These are phyloP conservation scores for Calonectria crousiana DNA, from an alignment of 2,329 filamentous ascomycete species.

Conservation along the genomic window DNA sequence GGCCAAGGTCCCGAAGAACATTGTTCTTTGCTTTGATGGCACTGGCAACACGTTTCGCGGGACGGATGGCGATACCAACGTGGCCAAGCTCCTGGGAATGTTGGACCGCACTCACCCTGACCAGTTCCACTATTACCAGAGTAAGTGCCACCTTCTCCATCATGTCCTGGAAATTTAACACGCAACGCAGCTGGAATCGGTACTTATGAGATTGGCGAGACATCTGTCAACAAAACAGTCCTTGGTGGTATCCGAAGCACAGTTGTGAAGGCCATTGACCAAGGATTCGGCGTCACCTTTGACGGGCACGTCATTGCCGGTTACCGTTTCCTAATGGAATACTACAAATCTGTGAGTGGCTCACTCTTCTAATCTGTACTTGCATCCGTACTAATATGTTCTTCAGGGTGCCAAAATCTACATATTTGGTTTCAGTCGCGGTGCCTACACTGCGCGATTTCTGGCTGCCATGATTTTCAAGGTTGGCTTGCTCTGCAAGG, in stretches of 20 bases:
- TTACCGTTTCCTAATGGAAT: slow-evolving; percentile 66
- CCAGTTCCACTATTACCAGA: slow-evolving; percentile 65
- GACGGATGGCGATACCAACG: slow-evolving; percentile 63
- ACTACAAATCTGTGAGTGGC: neutral
- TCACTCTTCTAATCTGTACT: neutral
- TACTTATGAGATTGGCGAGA: slow-evolving; percentile 60
- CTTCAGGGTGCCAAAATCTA: slow-evolving; percentile 60
- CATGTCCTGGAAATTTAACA: neutral
- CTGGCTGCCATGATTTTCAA: slow-evolving; percentile 61
- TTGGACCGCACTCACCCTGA: slow-evolving; percentile 57
- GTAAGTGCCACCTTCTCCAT: slow-evolving; percentile 41
- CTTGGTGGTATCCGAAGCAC: slow-evolving; percentile 36
- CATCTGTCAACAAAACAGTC: slow-evolving; percentile 53
- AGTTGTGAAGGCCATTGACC: slow-evolving; percentile 10
- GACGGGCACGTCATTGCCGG: slow-evolving; percentile 64
- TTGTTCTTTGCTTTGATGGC: slow-evolving; percentile 63
- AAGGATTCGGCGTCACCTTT: slow-evolving; percentile 60
- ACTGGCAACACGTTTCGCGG: slow-evolving; percentile 61
- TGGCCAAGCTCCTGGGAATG: slow-evolving; percentile 63
- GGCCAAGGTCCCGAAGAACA: slow-evolving; percentile 48
- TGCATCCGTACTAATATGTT: neutral
- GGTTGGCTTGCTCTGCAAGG: slow-evolving; percentile 60
- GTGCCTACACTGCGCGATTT: slow-evolving; percentile 64
- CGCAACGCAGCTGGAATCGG: neutral
- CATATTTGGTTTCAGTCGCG: slow-evolving; percentile 64